These are phyloP conservation scores for Gamarada debralockiae DNA, from an alignment of 495 filamentous ascomycete genomes.

Conservation along the genomic window DNA sequence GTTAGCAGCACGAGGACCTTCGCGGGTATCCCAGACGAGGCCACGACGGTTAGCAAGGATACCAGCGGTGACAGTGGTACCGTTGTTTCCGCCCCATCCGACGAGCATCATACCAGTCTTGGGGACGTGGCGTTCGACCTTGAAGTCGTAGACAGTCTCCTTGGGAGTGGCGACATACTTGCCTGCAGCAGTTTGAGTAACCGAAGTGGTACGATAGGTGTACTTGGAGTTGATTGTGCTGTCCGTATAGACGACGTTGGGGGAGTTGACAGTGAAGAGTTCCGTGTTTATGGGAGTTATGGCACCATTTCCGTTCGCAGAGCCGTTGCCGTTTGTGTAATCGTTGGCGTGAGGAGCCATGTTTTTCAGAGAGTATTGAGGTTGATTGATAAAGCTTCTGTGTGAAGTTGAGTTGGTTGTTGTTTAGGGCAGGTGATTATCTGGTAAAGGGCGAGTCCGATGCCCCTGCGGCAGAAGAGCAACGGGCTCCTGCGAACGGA, in stretches of 20 bases:
- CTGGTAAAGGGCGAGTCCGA: constrained; percentile 67
- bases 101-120: constrained; percentile 98
- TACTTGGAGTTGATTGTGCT: constrained; percentile 84
- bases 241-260: constrained; percentile 88
- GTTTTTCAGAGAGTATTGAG: constrained; percentile 25
- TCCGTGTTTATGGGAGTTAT: constrained; percentile 38
- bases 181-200: constrained; percentile 68
- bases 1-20: constrained; percentile 80
- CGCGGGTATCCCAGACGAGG: constrained; percentile 88
- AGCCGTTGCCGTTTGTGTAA: constrained; percentile 50
- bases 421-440: constrained; percentile 41
- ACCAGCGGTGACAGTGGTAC: constrained; percentile 93
- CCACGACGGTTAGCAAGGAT: constrained; percentile 91
- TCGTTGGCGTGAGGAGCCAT: constrained; percentile 94
- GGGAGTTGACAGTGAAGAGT: constrained; percentile 83
- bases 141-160: constrained; percentile 93
- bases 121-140: constrained; percentile 88
- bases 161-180: constrained; percentile 81
- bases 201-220: constrained; percentile 89
- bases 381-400: constrained; percentile 5
- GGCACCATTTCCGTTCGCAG: constrained; percentile 65
- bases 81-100: constrained; percentile 98
- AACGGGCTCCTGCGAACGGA: constrained; percentile 95
- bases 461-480: constrained; percentile 84
- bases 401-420: constrained; percentile 17